phyloP scores from a whole-genome alignment of 768 basidiomycete species.

The Exidia glandulosa region DNA sequence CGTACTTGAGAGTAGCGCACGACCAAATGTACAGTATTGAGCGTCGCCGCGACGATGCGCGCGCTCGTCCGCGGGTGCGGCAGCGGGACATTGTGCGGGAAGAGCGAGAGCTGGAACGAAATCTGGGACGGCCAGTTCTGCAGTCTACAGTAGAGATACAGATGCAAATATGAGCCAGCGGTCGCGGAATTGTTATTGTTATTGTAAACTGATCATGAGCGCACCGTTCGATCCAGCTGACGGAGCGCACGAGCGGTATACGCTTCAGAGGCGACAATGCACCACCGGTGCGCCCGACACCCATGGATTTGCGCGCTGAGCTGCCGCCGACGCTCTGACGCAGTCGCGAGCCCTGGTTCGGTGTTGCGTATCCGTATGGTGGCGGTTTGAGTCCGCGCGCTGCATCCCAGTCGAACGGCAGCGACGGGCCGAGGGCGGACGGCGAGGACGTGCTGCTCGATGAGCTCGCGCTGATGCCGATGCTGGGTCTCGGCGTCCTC shows the following conservation, averaged over 20 bases:
- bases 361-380: conserved; percentile 47
- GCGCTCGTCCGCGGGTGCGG: conserved; percentile 59
- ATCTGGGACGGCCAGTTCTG: conserved; percentile 57
- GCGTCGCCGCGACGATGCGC: conserved; percentile 46
- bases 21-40: conserved; percentile 61
- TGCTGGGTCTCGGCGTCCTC: neutral
- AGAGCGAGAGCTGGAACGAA: conserved; percentile 68
- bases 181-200: too few species aligned
- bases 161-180: neutral
- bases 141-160: conserved; percentile 15
- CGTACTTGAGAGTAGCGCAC: conserved; percentile 49
- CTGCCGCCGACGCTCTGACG: conserved; percentile 19
- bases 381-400: conserved; percentile 58
- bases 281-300: too few species aligned
- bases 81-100: conserved; percentile 71
- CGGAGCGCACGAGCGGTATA: neutral
- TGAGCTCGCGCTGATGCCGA: neutral
- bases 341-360: neutral
- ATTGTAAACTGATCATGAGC: neutral
- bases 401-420: conserved; percentile 73
- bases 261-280: neutral
- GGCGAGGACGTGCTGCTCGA: neutral
- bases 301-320: conserved; percentile 32
- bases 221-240: neutral
- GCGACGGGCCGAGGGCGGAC: neutral